Evolutionary conservation across 192 early-diverging fungal genomes (phyloP).

Genomic region (Funneliformis mosseae): DNA sequence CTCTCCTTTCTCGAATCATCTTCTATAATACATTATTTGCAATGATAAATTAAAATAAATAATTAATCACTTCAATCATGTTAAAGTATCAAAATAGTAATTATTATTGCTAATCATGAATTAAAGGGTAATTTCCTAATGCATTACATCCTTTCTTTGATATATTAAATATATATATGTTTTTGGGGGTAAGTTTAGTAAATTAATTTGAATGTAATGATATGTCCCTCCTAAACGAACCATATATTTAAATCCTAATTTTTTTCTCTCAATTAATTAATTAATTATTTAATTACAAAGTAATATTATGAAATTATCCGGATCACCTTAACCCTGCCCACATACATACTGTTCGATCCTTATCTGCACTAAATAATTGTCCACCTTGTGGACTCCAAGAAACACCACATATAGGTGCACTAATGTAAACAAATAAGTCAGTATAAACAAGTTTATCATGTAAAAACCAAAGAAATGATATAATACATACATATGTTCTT

Average conservation of each 20-base stretch:
- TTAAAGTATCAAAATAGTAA: background rate
- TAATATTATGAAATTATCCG: background rate
- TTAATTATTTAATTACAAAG: no score
- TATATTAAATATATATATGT: no score
- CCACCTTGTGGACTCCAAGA: constrained; percentile 64
- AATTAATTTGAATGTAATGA: background rate
- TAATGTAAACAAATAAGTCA: constrained; percentile 15
- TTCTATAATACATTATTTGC: background rate
- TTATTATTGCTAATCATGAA: background rate
- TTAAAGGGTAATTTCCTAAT: background rate
- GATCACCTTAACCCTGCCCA: constrained; percentile 44
- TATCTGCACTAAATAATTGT: constrained; percentile 74
- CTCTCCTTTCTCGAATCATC: background rate
- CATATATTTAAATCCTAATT: background rate
- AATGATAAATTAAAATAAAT: background rate
- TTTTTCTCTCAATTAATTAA: no score
- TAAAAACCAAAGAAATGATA: background rate
- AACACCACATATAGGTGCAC: constrained; percentile 65
- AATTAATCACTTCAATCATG: background rate
- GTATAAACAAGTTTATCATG: background rate
- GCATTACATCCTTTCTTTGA: background rate
- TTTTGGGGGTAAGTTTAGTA: background rate
- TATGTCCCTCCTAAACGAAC: background rate
- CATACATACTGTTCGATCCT: constrained; percentile 58
- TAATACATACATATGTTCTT: constrained; percentile 67